Base-by-base conservation (phyloP, 352 stramenopile genomes). In the Pelagophyceae sp. region DNA sequence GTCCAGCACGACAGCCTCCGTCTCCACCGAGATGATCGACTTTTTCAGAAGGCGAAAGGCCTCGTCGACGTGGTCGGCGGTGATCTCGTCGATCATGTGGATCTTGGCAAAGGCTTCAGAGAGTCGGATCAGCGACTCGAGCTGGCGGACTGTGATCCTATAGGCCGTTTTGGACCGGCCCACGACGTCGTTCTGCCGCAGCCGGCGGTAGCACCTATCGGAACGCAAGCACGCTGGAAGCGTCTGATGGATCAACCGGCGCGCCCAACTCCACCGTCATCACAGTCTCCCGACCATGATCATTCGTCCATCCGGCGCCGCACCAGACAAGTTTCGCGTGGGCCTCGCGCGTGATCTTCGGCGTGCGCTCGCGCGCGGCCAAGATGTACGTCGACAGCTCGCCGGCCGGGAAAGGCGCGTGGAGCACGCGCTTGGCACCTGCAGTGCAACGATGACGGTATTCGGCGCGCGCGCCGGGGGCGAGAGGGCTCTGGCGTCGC, bases 1-100 rank as follows among this genome's bases (percentile, higher is more conserved):
- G 19, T 74, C 67, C 20, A 97, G 82, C 78, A 96, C 91, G 3
- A 99, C 91, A 84, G 98, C 94, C 79, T 97, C 93, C 64, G 93
- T 97, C 78, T 99, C 96, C 1, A 99, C 95, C 86, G 98, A 93
- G 80, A 99, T 98, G 78, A 99, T 99, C 54, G 90, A 98, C 80
- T 98, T 98, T 81, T 95, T 94, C 33, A 99, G 83, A 2, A 99
- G 82, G 0, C 95, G 89, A 79, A 97, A 99, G 0, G 96, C 96
- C 79, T 96, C 91, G 70, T 94, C 85, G 29, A 98, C 94, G 83
- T 98, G 96, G 32, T 86, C 83, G 0, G 86, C 85, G n/a, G 82
- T 81, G 65, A 99, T 94, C 0, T 87, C 82, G 40, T 97, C 89
- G 69, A 94, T 95, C 65, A 98, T 89, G 82, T 99, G 93, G 31